Evolutionary conservation across 1,284 basidiomycete genomes (phyloP).

Genomic region (Cutaneotrichosporon sp.): DNA sequence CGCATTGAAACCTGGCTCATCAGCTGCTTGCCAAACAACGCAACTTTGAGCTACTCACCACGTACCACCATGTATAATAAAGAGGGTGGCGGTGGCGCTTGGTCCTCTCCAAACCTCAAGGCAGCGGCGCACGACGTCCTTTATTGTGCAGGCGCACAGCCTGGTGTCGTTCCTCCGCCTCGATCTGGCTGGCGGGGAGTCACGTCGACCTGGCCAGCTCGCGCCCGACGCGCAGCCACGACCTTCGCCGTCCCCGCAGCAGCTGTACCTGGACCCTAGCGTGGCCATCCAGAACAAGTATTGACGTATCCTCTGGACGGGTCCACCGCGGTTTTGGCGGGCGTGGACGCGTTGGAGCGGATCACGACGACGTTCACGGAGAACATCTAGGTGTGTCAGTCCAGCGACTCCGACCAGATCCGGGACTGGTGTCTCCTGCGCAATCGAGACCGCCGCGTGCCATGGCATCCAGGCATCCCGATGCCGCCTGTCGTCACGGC

Average conservation of each 20-base stretch:
- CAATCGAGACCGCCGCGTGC: constrained; percentile 9
- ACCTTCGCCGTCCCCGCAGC: constrained; percentile 1
- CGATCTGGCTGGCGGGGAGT: constrained; percentile 8
- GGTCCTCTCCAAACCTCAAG: constrained; percentile 31
- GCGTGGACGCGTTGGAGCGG: constrained; percentile 15
- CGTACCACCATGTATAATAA: too few species aligned
- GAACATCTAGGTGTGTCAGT: constrained; percentile 11
- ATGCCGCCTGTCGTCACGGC: constrained; percentile 10
- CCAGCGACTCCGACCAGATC: constrained; percentile 15
- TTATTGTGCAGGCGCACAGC: constrained; percentile 31
- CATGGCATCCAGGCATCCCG: constrained; percentile 14
- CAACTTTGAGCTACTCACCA: too few species aligned
- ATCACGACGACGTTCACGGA: constrained; percentile 3
- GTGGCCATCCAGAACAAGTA: constrained; percentile 14
- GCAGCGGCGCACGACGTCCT: too few species aligned
- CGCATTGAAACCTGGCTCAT: too few species aligned
- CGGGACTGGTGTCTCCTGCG: constrained; percentile 12
- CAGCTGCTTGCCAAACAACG: too few species aligned
- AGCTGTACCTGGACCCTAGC: constrained; percentile 13
- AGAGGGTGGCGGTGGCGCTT: too few species aligned
- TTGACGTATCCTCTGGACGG: constrained; percentile 10
- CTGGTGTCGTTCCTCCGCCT: constrained; percentile 20
- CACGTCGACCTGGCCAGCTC: constrained; percentile 11
- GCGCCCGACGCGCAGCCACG: constrained; percentile 3
- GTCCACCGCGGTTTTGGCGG: constrained; percentile 6